Base-by-base conservation (phyloP, 73 alveolate genomes). In the Uronychia setigera region DNA sequence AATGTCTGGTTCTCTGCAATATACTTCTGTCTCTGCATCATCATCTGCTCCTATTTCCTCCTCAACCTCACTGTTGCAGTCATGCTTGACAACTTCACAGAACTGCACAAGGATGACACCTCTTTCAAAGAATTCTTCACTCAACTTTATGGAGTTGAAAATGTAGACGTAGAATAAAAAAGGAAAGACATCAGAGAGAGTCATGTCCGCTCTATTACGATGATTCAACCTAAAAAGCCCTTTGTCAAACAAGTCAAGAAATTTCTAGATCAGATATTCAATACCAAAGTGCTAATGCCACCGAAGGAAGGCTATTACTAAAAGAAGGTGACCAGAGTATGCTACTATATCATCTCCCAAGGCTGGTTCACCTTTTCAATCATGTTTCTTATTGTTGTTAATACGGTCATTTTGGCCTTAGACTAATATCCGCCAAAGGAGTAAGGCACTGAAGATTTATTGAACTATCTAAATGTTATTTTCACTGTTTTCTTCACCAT, bases 341-440 rank as follows among this genome's bases (percentile, higher is more conserved):
- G 32, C 79, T 58, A 1, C 33, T 46, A 57, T 0, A 26, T 35
- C 67, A 58, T 33, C 26, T 35, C 19, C 79, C 27, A 35, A 29
- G 79, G 81, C 29, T 1, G 74, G 1, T 81, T 81, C 78, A 59
- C 82, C 32, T 27, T 78, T 19, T 77, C 31, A 5, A 86, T 93
- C 35, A 74, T 81, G 25, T 25, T 87, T 26, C 35, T 88, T 14
- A 93, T 90, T 14, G 32, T 90, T 0, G 33, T 85, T n/a, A 93
- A 93, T 85, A 93, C 97, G 1, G 83, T 81, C 0, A 30, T 86
- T 0, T 83, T 93, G 26, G 83, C 94, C 0, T 74, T 83, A 28
- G 97, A 93, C 33, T 33, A 88, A 30, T 90, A 91, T 78, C 94
- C 88, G 9, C 13, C 58, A 13, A 76, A 76, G 83, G 35, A 59